Evolutionary conservation across 768 basidiomycete genomes (phyloP).

Genomic region (Leccinum pellstonianum): DNA sequence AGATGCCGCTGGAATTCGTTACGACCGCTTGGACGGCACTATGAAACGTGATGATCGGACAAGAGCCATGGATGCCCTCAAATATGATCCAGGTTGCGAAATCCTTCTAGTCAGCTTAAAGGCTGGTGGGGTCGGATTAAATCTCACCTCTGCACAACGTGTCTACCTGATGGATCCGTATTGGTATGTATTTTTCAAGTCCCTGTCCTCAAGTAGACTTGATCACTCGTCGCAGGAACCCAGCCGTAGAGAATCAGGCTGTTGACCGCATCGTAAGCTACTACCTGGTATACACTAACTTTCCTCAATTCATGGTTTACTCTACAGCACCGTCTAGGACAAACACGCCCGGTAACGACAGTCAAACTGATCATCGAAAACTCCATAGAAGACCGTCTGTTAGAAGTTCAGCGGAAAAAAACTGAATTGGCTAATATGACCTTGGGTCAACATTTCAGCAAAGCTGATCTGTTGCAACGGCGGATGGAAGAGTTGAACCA

Average conservation of each 20-base stretch:
- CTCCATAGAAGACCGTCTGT: constrained; percentile 88
- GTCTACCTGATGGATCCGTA: constrained; percentile 98
- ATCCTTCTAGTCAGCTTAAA: constrained; percentile 94
- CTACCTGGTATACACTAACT: not conserved
- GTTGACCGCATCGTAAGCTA: constrained; percentile 90
- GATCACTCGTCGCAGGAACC: constrained; percentile 61
- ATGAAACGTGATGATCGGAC: constrained; percentile 97
- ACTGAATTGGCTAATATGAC: constrained; percentile 94
- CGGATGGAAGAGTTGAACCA: constrained; percentile 86
- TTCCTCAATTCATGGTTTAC: not conserved
- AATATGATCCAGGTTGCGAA: constrained; percentile 87
- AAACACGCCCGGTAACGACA: constrained; percentile 87
- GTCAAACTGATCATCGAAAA: constrained; percentile 93
- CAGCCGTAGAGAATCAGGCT: constrained; percentile 96
- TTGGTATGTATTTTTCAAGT: constrained; percentile 50
- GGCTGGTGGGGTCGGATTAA: constrained; percentile 96
- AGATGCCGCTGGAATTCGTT: constrained; percentile 76
- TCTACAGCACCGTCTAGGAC: constrained; percentile 88
- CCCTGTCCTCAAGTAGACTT: not conserved
- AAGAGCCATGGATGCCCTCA: constrained; percentile 88
- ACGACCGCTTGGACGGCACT: constrained; percentile 92
- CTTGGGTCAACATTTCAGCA: constrained; percentile 81
- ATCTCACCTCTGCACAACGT: constrained; percentile 90
- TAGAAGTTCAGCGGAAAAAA: constrained; percentile 95
- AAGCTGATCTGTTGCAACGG: constrained; percentile 82